Percentiles rank a stretch among this genome's conserved stretches.
phyloP scores from a whole-genome alignment of 768 basidiomycete genomes.

The Termitomyces heimii region DNA sequence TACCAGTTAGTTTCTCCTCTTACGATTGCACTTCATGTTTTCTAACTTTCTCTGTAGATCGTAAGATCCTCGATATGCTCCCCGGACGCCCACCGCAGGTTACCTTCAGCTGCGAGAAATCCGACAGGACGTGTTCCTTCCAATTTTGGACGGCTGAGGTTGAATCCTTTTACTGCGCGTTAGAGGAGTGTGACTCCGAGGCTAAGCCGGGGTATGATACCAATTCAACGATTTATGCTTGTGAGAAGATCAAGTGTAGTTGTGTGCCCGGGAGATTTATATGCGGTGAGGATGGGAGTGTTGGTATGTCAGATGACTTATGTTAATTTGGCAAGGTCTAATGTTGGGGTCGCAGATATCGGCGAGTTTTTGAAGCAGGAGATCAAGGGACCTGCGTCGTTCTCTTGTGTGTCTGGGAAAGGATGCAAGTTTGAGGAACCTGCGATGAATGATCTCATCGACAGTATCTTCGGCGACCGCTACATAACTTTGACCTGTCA shows the following conservation, averaged over 20 bases:
- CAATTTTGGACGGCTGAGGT: constrained; percentile 97
- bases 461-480: constrained; percentile 87
- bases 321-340: neutral
- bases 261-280: constrained; percentile 95
- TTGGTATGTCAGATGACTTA: constrained; percentile 51
- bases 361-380: constrained; percentile 86
- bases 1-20: constrained; percentile 64
- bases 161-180: constrained; percentile 93
- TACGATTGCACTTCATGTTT: neutral
- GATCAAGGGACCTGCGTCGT: constrained; percentile 86
- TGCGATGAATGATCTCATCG: constrained; percentile 94
- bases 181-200: constrained; percentile 61
- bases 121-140: constrained; percentile 71
- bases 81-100: constrained; percentile 90
- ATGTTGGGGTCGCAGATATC: constrained; percentile 57
- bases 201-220: constrained; percentile 45
- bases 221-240: constrained; percentile 74
- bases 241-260: constrained; percentile 80
- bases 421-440: constrained; percentile 93
- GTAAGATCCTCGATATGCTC: constrained; percentile 91
- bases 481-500: constrained; percentile 85
- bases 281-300: constrained; percentile 91
- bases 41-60: constrained; percentile 45
- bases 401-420: constrained; percentile 65
- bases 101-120: constrained; percentile 84